Percentiles rank a stretch among this genome's conserved stretches.
Conservation (phyloP, 192 early-diverging fungal genomes). For the Umbelopsis ramanniana region DNA sequence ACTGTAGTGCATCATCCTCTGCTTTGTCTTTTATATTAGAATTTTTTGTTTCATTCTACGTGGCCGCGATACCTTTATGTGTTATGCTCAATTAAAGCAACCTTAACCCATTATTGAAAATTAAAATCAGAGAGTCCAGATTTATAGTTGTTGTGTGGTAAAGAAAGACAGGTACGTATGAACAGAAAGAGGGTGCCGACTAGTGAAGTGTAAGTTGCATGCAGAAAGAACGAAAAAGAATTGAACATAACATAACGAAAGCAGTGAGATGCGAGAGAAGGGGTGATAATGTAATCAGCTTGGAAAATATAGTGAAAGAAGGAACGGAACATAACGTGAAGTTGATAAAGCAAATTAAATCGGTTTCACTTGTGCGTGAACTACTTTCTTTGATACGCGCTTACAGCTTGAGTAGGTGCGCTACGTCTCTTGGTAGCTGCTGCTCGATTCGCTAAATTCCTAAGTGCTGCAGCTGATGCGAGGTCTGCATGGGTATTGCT, state of each 20-base stretch:
- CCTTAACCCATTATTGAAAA: neutral
- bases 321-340: too few relatives aligned
- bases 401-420: neutral
- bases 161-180: neutral
- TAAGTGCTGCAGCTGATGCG: neutral
- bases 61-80: slow-evolving; percentile 10
- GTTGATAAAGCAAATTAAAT: neutral
- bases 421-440: neutral
- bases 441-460: slow-evolving; percentile 13
- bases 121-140: neutral
- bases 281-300: neutral
- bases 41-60: neutral
- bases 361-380: neutral
- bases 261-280: neutral
- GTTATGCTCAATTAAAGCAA: slow-evolving; percentile 13
- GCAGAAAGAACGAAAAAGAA: neutral
- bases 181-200: neutral
- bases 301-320: neutral
- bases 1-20: slow-evolving; percentile 5
- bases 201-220: neutral
- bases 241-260: neutral
- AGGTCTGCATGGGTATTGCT: neutral
- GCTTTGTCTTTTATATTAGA: slow-evolving; percentile 1
- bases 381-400: neutral
- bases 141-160: neutral